These are phyloP conservation scores for Coriolopsis trogii DNA, from an alignment of 1,284 basidiomycete species.

Conservation along the genomic window DNA sequence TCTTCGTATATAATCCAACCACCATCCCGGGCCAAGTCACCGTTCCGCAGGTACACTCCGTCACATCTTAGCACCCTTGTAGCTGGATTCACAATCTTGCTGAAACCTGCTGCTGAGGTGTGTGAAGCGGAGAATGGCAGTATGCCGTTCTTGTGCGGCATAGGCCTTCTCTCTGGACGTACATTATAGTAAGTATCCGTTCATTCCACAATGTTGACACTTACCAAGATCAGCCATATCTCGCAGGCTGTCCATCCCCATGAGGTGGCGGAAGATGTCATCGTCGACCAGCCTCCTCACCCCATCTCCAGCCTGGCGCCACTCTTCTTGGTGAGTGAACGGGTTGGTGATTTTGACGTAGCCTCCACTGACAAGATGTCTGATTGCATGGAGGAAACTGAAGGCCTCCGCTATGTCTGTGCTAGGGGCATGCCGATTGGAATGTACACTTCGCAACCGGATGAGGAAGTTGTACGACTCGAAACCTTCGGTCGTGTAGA, in stretches of 20 bases:
- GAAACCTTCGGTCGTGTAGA: slow-evolving; percentile 43
- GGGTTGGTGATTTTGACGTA: background rate
- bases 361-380: slow-evolving; percentile 40
- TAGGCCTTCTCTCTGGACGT: too few relatives aligned
- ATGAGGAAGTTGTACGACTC: slow-evolving; percentile 52
- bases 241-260: background rate
- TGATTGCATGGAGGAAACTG: slow-evolving; percentile 37
- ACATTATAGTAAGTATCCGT: too few relatives aligned
- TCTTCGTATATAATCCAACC: too few relatives aligned
- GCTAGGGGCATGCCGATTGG: slow-evolving; percentile 47
- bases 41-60: too few relatives aligned
- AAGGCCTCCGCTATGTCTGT: slow-evolving; percentile 43
- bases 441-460: slow-evolving; percentile 41
- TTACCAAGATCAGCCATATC: too few relatives aligned
- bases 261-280: background rate
- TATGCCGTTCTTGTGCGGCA: too few relatives aligned
- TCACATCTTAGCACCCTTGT: too few relatives aligned
- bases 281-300: background rate
- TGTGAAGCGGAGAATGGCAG: too few relatives aligned
- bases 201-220: too few relatives aligned
- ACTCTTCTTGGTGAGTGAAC: background rate
- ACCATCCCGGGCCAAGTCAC: too few relatives aligned
- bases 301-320: background rate
- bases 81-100: too few relatives aligned
- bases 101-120: too few relatives aligned